Base-by-base conservation (phyloP, 768 basidiomycete species). In the Xerocomus potaroensis region DNA sequence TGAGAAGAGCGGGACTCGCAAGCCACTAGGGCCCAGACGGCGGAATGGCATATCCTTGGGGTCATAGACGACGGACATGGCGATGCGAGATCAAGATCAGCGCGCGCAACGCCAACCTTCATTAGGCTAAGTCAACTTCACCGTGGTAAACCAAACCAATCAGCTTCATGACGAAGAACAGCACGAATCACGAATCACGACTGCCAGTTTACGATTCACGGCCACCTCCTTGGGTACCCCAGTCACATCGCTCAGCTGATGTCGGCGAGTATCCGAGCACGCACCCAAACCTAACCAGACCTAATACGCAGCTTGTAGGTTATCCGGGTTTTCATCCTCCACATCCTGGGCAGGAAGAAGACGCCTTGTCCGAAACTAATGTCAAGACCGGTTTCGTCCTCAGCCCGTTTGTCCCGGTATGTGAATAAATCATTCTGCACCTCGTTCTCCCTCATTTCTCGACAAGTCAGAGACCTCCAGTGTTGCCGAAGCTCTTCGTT, bases 311-410 rank as follows among this genome's bases (percentile, higher is more conserved):
- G 1, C 10, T 29, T 46, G 2, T 15, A 91, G 89, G 89, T 15
- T 89, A 84, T 61, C 71, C 76, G 45, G 86, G 87, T 10, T 90
- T 86, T 55, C 74, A 82, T 60, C 90, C 90, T 35, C 87, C 90
- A 6, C 75, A 77, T 32, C 78, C 83, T 15, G 76, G 79, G 5
- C 85, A 89, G 60, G 81, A 84, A 45, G 89, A 91, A 61, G 88
- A 90, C 55, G 58, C 78, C 2, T 67, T 92, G 34, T 81, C 85
- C 0, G 77, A 81, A 34, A 51, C 59, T 1, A 83, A 81, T 54
- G 73, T 91, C 27, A 81, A 80, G 68, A 75, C 75, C 60, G 90
- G 90, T 1, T 82, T 84, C 50, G 59, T 67, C 11, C 67, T 83
- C 21, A 59, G 66, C 5, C 69, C 72, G 12, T 72, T 78, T 23